Percentiles rank a stretch among this genome's conserved stretches.
Evolutionary conservation across 768 basidiomycete genomes (phyloP).

Genomic region (Rhizopogon vulgaris): DNA sequence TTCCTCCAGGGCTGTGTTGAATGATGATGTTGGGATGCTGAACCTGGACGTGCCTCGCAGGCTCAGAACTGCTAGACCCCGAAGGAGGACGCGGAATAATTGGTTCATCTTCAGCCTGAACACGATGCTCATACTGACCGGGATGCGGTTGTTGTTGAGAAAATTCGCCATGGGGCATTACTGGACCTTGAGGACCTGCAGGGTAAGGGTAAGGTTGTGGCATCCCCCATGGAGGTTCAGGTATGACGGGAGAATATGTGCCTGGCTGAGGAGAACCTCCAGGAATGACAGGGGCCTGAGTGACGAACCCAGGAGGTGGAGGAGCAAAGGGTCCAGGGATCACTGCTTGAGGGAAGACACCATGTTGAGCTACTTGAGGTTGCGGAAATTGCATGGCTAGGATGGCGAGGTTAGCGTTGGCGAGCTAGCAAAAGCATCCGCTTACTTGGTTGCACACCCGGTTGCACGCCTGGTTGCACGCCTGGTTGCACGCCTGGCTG

Average conservation of each 20-base stretch:
- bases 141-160: conserved; percentile 3
- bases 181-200: conserved; percentile 33
- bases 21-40: conserved; percentile 3
- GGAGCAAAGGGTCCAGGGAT: conserved; percentile 12
- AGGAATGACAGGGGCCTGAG: conserved; percentile 21
- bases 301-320: conserved; percentile 16
- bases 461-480: too few relatives aligned
- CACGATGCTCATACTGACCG: conserved; percentile 2
- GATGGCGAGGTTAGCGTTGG: not conserved
- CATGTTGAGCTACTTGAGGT: conserved; percentile 9
- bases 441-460: not conserved
- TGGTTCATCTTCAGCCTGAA: conserved; percentile 11
- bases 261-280: conserved; percentile 3
- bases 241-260: conserved; percentile 19
- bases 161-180: conserved; percentile 10
- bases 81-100: conserved; percentile 12
- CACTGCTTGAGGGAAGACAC: conserved; percentile 14
- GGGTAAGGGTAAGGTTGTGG: conserved; percentile 17
- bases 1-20: not conserved
- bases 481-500: conserved; percentile 24
- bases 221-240: conserved; percentile 13
- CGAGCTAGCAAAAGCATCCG: not conserved
- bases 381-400: conserved; percentile 22
- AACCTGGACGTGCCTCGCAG: conserved; percentile 4
- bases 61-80: not conserved